A percentile compares a stretch with the other conserved stretches of the same genome.
phyloP scores from a whole-genome alignment of 345 rosid species.

The Melaleuca quinquenervia region DNA sequence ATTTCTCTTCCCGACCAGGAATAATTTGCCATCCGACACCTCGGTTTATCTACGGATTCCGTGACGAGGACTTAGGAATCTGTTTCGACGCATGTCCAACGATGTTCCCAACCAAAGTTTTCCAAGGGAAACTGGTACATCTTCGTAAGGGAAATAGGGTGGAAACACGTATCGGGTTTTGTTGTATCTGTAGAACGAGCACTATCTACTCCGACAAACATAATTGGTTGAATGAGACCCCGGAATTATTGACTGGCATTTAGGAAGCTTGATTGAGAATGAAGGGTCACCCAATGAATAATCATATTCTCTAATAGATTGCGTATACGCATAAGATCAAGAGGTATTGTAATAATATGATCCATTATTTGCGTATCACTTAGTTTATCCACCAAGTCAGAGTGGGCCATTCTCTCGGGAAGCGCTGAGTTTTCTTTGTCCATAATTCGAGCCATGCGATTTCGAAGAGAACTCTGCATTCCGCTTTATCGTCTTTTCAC shows the following conservation, averaged over 20 bases:
- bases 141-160: background rate
- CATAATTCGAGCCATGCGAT: background rate
- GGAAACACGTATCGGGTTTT: background rate
- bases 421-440: background rate
- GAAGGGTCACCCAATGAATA: too few species aligned
- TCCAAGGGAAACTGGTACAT: background rate
- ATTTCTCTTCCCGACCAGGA: accelerated
- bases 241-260: background rate
- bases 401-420: background rate
- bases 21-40: background rate
- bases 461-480: background rate
- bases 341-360: too few species aligned
- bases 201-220: background rate
- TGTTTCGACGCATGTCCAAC: accelerated
- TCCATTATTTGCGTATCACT: background rate
- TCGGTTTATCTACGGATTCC: background rate
- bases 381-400: background rate
- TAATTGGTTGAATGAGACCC: background rate
- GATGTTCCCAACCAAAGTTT: background rate
- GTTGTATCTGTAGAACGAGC: background rate
- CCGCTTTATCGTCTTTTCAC: background rate
- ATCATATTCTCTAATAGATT: too few species aligned
- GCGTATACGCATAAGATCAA: too few species aligned
- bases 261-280: too few species aligned
- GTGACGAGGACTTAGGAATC: background rate